A percentile compares a stretch with the other conserved stretches of the same genome.
Conservation (phyloP, 345 rosid genomes). For the Noccaea caerulescens region DNA sequence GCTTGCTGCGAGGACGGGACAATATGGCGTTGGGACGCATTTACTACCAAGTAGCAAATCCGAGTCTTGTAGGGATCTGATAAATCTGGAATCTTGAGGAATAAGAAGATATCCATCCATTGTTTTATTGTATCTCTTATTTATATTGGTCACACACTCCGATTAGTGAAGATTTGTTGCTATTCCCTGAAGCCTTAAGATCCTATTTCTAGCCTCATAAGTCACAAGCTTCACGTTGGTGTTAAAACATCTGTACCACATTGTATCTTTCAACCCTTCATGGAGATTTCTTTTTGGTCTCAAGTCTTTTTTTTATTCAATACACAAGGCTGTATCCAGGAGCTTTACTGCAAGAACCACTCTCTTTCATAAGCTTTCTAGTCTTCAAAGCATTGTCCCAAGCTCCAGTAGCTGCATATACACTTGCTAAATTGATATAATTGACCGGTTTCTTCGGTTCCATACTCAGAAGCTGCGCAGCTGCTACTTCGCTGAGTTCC, state of each 20-base stretch:
- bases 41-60: conserved; percentile 37
- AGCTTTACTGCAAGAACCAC: conserved; percentile 51
- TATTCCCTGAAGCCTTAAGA: conserved; percentile 28
- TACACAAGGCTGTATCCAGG: conserved; percentile 66
- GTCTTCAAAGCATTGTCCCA: conserved; percentile 57
- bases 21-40: conserved; percentile 92
- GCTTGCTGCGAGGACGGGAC: conserved; percentile 95
- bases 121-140: conserved; percentile 21
- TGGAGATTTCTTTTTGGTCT: background rate
- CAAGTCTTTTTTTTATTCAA: conserved; percentile 38
- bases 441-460: conserved; percentile 59
- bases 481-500: conserved; percentile 57
- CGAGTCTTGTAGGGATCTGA: conserved; percentile 24
- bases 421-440: conserved; percentile 62
- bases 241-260: conserved; percentile 4
- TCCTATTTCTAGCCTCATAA: conserved; percentile 8
- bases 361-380: conserved; percentile 55
- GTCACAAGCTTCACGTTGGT: conserved; percentile 10
- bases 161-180: background rate
- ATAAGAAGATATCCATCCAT: conserved; percentile 2
- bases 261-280: background rate
- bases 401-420: conserved; percentile 59
- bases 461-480: conserved; percentile 51
- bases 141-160: background rate
- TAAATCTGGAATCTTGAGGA: conserved; percentile 17